These are phyloP conservation scores for Neopestalotiopsis clavispora DNA, from an alignment of 2,329 filamentous ascomycete species.

Conservation along the genomic window DNA sequence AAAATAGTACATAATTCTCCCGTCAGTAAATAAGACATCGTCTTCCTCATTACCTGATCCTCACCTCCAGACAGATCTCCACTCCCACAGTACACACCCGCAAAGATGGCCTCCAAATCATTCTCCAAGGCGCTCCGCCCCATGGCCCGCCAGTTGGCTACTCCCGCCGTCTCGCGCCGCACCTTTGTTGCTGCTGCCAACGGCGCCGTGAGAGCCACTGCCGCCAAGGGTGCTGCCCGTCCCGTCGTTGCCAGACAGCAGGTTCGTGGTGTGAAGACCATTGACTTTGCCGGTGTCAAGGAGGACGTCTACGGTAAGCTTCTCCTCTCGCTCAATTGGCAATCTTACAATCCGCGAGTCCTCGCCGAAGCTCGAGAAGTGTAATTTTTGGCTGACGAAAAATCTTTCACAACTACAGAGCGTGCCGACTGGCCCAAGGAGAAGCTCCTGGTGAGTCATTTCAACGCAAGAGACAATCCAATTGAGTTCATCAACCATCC, in stretches of 20 bases:
- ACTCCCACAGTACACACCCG: constrained; percentile 28
- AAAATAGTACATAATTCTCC: constrained; percentile 14
- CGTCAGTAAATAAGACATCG: constrained; percentile 6
- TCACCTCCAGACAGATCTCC: constrained; percentile 29
- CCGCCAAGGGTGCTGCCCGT: constrained; percentile 51
- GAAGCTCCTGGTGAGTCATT: constrained; percentile 85
- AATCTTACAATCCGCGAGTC: neutral
- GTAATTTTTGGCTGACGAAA: neutral
- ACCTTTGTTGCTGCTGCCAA: constrained; percentile 67
- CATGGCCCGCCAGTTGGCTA: constrained; percentile 67
- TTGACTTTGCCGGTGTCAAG: constrained; percentile 96
- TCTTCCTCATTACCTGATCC: constrained; percentile 24
- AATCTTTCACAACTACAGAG: constrained; percentile 60
- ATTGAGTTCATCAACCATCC: neutral
- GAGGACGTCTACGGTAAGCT: constrained; percentile 88
- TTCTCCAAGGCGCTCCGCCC: constrained; percentile 72
- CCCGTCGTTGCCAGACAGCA: constrained; percentile 60
- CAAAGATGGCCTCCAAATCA: constrained; percentile 77
- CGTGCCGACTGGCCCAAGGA: constrained; percentile 97
- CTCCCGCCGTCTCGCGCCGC: constrained; percentile 65
- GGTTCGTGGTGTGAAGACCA: constrained; percentile 92
- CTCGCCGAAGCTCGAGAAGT: neutral
- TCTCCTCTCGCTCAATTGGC: neutral
- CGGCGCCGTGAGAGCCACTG: constrained; percentile 58
- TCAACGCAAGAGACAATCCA: neutral